Evolutionary conservation across 495 filamentous ascomycete genomes (phyloP), one percentile per base, ranked within the genome.

Genomic region (Xylaria intraflava): DNA sequence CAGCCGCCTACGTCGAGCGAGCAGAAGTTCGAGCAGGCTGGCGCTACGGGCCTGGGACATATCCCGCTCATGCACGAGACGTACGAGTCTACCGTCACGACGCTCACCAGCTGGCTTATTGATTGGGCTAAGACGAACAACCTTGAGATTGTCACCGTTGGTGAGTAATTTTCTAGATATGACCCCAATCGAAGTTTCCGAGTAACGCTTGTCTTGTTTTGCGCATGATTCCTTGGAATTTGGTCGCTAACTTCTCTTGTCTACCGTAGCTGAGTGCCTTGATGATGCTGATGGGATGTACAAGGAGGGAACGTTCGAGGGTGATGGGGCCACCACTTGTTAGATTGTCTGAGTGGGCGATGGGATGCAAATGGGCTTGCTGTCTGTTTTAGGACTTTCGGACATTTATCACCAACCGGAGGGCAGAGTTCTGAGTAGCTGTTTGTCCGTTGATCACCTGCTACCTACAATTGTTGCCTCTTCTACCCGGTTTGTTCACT

Each of bases 11-110:
- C 56, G 51, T 67, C 73, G 65, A 74, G 69, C 64, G 27, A 77
- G 64, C 55, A 65, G 57, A 55, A 56, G 47, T 78, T 81, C 64
- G 47, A 60, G 26, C 57, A 64, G 35, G 74, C 77, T 1, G 77
- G 77, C 12, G 60, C 74, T 6, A 47, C 55, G 9, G 77, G 76
- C 6, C 71, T 73, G 41, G 77, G 76, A 3, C 77, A 79, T 41
- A 80, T 81, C 53, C 69, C 74, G 9, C 65, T 81, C 31, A 80
- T 80, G 77, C 78, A 81, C 56, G 78, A 81, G 72, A 72, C 69
- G 22, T 78, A 79, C 51, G 49, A 64, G 20, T 55, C 62, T 22
- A 80, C 76, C 3, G 76, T 78, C 11, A 65, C 70, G 17, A 72
- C 66, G 3, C 53, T 80, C 11, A 75, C 73, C 17, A 75, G 69